Conservation (phyloP, 805 yeast genomes). For the Yamadazyma laniorum region DNA sequence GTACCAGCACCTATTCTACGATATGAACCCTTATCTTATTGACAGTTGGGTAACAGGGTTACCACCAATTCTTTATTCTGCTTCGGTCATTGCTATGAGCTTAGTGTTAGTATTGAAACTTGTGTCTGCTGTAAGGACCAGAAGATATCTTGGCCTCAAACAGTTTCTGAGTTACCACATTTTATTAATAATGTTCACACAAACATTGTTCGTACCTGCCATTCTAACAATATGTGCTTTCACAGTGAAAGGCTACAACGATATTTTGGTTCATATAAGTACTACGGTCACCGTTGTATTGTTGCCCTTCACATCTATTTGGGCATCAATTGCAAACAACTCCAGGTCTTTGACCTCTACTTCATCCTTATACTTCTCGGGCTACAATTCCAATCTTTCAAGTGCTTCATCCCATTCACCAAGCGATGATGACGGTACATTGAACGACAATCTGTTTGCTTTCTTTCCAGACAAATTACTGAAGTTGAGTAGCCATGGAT, state of each 20-base stretch:
- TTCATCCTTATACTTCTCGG: constrained; percentile 11
- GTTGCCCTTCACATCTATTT: constrained; percentile 79
- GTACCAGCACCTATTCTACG: constrained; percentile 20
- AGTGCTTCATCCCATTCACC: constrained; percentile 2
- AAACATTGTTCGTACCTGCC: constrained; percentile 79
- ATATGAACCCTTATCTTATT: constrained; percentile 4
- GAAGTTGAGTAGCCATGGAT: constrained; percentile 7
- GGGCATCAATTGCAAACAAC: constrained; percentile 76
- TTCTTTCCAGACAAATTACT: constrained; percentile 15
- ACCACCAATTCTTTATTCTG: constrained; percentile 63
- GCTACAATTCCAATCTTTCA: constrained; percentile 3
- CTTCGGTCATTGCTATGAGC: constrained; percentile 64
- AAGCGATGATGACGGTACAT: constrained; percentile 14
- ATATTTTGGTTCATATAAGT: constrained; percentile 15
- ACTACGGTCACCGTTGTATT: constrained; percentile 39
- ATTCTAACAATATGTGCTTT: constrained; percentile 58
- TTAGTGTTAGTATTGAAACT: constrained; percentile 64
- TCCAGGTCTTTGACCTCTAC: constrained; percentile 11
- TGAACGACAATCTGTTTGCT: constrained; percentile 9
- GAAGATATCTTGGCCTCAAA: constrained; percentile 73
- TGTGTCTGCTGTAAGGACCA: constrained; percentile 61
- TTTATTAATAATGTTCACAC: constrained; percentile 74
- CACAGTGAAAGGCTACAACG: constrained; percentile 7
- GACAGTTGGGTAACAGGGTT: constrained; percentile 45
- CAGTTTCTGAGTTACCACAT: constrained; percentile 85